These are phyloP conservation scores for Ustilago cynodontis DNA, from an alignment of 1,284 basidiomycete genomes.

Conservation along the genomic window DNA sequence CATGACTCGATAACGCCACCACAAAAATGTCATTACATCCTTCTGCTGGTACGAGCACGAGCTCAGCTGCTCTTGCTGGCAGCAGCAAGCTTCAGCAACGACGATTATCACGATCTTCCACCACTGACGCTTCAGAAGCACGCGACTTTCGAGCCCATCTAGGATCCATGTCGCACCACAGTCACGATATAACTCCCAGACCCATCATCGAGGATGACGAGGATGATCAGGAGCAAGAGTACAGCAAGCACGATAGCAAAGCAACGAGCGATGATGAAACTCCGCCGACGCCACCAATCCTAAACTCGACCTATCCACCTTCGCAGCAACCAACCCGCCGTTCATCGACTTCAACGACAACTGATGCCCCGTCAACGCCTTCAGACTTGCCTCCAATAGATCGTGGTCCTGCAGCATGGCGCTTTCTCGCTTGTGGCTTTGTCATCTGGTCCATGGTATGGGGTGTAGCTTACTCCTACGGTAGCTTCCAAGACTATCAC, in stretches of 20 bases:
- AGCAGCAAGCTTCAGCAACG: constrained; percentile 21
- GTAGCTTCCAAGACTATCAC: constrained; percentile 64
- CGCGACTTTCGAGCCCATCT: constrained; percentile 20
- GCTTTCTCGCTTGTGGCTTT: constrained; percentile 28
- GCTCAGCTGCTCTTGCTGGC: constrained; percentile 3
- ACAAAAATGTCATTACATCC: constrained; percentile 18
- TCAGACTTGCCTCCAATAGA: constrained; percentile 24
- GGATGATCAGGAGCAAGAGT: constrained; percentile 10
- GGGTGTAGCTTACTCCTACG: constrained; percentile 56
- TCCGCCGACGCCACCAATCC: constrained; percentile 20
- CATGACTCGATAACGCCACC: not conserved
- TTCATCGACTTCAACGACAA: constrained; percentile 1
- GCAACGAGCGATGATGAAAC: constrained; percentile 21
- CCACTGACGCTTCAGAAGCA: constrained; percentile 21
- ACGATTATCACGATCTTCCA: constrained; percentile 23
- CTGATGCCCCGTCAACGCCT: not conserved
- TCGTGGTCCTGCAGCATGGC: constrained; percentile 27
- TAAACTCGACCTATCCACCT: constrained; percentile 25
- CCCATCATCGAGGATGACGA: constrained; percentile 24
- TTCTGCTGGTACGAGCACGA: constrained; percentile 3
- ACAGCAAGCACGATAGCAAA: constrained; percentile 29
- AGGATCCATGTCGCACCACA: constrained; percentile 7
- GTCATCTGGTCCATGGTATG: constrained; percentile 47
- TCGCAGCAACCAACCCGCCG: constrained; percentile 4
- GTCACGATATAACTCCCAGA: not conserved